Base-by-base conservation (phyloP, 2,329 filamentous ascomycete species). In the Neonectria faginata region DNA sequence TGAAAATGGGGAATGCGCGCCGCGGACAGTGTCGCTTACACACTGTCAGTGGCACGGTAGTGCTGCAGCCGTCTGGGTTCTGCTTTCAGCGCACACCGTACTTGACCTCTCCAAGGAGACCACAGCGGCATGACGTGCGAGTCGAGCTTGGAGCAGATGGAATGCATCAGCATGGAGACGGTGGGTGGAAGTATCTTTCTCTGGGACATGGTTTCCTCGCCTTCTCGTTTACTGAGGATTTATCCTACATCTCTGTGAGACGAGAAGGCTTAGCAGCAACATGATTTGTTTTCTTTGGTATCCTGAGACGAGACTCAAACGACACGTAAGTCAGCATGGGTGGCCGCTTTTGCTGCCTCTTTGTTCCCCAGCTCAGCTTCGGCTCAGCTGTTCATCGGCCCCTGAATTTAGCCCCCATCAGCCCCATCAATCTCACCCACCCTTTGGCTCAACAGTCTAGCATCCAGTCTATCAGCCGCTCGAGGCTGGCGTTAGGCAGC, bases 11-110 rank as follows among this genome's bases (percentile, higher is more conserved):
- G n/a, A 20, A 18, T n/a, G 18, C 16, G 14, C 29, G 33, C n/a
- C 22, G 51, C 33, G 29, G 18, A 3, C 25, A 54, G 51, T 54
- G 51, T 54, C 51, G 29, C 33, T 33, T n/a, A 18, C 51, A 39
- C 7, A 12, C 27, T 27, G 33, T 29, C 51, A 3, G 18, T 33
- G 9, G 36, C 10, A n/a, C 8, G 9, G 18, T 42, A 16, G 33
- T 9, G 2, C 7, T n/a, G 11, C 18, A 54, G 20, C 33, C 51
- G 20, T 11, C 51, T 14, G 8, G n/a, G 9, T 20, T 54, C 33
- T 54, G 51, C 18, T 42, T 54, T 14, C 31, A n/a, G 14, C 20
- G 20, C 2, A 41, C n/a, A 18, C 10, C n/a, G 20, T 54, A 42
- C 16, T 41, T 18, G 14, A 14, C 51, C 18, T 42, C 29, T 27